Evolutionary conservation across 2,329 filamentous ascomycete species (phyloP), one percentile per base, ranked within the genome.

Genomic region (Colletotrichum sp.): DNA sequence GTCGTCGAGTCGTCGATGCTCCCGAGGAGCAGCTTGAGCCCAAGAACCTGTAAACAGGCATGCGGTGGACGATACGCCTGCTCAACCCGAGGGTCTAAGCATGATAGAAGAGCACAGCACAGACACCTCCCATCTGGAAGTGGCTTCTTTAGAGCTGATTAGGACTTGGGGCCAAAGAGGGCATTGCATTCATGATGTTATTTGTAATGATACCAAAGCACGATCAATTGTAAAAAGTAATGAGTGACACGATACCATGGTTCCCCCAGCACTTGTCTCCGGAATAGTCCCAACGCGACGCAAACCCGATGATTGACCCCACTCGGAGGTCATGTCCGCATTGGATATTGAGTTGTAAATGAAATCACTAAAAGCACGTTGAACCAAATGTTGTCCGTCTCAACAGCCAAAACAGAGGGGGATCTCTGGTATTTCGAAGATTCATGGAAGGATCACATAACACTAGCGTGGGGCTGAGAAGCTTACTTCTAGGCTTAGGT

Each of bases 1-100:
- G 74, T 8, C 70, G 70, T 16, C 73, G 70, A 6, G 59, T 69
- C n/a, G 57, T 73, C 8, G 57, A 68, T 13, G 70, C 8, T 15
- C 34, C 70, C 8, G 13, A 39, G 34, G 70, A 73, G 28, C 73
- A 76, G 34, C 28, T 73, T 3, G 73, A 76, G 49, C 69, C 70
- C 4, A 52, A 68, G 26, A 68, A 68, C 12, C 39, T 76, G 4
- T 68, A 5, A 60, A 8, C 9, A 16, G 26, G 3, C 5, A 59
- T 59, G 15, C 8, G 6, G 15, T 28, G 13, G n/a, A 13, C n/a
- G 2, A 6, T 13, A n/a, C 5, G 6, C 1, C 44, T 52, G 10
- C 10, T 52, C 4, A 13, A 13, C 6, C n/a, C 12, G 0, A 13
- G n/a, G 6, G n/a, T 13, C n/a, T 13, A 52, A 4, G n/a, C n/a